Evolutionary conservation across 1,139 yeast species (phyloP), one percentile per base, ranked within the genome.

Genomic region (Blastobotrys ciferrii): DNA sequence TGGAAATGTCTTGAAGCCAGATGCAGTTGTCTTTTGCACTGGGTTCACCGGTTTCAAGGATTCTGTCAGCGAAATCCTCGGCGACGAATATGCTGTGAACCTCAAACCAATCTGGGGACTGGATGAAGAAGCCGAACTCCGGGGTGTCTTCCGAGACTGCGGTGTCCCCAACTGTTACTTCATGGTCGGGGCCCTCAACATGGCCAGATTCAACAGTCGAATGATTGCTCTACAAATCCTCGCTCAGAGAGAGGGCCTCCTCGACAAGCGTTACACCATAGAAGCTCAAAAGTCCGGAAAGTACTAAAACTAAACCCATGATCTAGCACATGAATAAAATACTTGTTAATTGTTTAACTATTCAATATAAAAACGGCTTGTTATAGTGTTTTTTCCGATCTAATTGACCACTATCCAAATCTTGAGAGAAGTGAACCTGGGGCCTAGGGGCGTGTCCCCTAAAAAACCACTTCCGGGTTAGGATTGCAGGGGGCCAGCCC

Each of bases 31-130:
- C 17, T 62, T 73, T 53, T 76, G 76, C 11, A 73, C 78, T 2
- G 78, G 78, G 3, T 72, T 69, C 54, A 64, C 72, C 33, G 70
- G 71, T 55, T 70, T 72, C 72, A 67, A 62, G 56, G 74, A 72
- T 30, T 68, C 76, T 35, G 74, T 72, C 2, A 59, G 63, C 46
- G 63, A 63, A 45, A 60, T 69, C 20, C 42, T 52, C 11, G 52
- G 48, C 5, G 35, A 50, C 13, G 43, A 47, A 18, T 23, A 17
- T 6, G 53, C 50, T 6, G 12, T 33, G 25, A 38, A 36, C 17
- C 33, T 54, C 31, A 48, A 43, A 17, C 49, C 45, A 6, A 53
- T 54, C 28, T 58, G 61, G 61, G 61, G 60, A 3, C 42, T 57
- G 14, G 59, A 58, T 38, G 47, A 49, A 18, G 58, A 57, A 47